These are phyloP conservation scores for Geoglossum glabrum DNA, from an alignment of 495 filamentous ascomycete species.

Conservation along the genomic window DNA sequence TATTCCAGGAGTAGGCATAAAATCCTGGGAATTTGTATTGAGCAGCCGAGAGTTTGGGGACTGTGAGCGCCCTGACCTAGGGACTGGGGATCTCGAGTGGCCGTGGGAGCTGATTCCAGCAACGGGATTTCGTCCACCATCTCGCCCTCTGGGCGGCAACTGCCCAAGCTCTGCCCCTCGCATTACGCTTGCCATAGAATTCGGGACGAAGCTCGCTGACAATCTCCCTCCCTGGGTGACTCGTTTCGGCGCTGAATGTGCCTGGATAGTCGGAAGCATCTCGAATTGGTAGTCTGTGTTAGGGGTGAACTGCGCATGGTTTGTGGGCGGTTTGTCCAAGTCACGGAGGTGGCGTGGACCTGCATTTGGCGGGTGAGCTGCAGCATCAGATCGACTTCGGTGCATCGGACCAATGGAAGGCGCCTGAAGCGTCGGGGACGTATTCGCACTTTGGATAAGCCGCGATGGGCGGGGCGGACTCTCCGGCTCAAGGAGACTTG, in stretches of 20 bases:
- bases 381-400: slow-evolving; percentile 4
- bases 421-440: neutral
- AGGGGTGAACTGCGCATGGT: neutral
- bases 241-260: slow-evolving; percentile 10
- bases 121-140: slow-evolving; percentile 12
- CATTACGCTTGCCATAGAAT: slow-evolving; percentile 8
- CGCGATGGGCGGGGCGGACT: neutral
- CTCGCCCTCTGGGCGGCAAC: slow-evolving; percentile 26
- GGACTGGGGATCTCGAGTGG: slow-evolving; percentile 41
- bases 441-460: slow-evolving; percentile 2
- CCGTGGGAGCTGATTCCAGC: neutral
- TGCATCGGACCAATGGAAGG: neutral
- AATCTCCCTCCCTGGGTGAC: slow-evolving; percentile 1
- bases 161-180: slow-evolving; percentile 7
- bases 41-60: slow-evolving; percentile 32
- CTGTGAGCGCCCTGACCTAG: slow-evolving; percentile 33
- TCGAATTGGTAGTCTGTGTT: slow-evolving; percentile 10
- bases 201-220: slow-evolving; percentile 10
- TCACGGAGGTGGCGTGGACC: neutral
- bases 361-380: neutral
- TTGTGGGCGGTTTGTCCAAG: neutral
- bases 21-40: slow-evolving; percentile 19
- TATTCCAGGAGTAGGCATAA: slow-evolving; percentile 20
- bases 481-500: neutral
- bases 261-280: slow-evolving; percentile 8